Evolutionary conservation across 306 rosid genomes (phyloP).

Genomic region (Comarum palustre): DNA sequence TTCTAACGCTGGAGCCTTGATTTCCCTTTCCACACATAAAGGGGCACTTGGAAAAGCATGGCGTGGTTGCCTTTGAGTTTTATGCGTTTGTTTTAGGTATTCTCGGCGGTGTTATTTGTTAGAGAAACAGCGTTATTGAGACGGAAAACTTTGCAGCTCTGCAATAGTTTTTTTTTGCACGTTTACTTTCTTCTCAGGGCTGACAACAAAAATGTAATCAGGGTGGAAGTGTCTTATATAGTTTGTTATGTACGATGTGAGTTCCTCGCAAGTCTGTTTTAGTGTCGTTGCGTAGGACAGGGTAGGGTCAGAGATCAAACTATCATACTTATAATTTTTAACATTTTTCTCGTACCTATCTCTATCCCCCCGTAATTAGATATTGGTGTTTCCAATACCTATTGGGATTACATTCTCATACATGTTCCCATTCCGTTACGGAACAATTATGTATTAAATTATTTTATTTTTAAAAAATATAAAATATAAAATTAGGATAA

Average conservation of each 20-base stretch:
- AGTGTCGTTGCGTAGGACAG: too few species aligned
- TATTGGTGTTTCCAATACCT: too few species aligned
- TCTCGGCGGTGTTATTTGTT: constrained; percentile 12
- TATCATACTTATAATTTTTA: too few species aligned
- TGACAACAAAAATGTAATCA: constrained; percentile 8
- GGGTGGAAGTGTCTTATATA: not conserved
- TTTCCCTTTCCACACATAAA: not conserved
- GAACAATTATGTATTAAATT: too few species aligned
- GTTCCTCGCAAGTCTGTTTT: not conserved
- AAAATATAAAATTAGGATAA: too few species aligned
- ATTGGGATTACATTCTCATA: too few species aligned
- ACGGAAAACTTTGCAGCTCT: constrained; percentile 4
- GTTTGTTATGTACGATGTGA: not conserved
- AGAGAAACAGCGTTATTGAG: constrained; percentile 32
- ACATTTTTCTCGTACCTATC: too few species aligned
- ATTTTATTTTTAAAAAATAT: too few species aligned
- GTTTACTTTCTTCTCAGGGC: not conserved
- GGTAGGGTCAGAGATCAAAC: too few species aligned
- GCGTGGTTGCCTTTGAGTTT: constrained; percentile 30
- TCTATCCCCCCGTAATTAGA: too few species aligned
- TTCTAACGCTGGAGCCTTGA: not conserved
- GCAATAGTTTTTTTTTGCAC: not conserved
- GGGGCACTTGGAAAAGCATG: constrained; percentile 33
- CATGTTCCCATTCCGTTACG: too few species aligned
- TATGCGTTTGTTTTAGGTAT: constrained; percentile 22